Evolutionary conservation across 164 flowering plant species (phyloP).

Genomic region (Pachysandra terminalis): DNA sequence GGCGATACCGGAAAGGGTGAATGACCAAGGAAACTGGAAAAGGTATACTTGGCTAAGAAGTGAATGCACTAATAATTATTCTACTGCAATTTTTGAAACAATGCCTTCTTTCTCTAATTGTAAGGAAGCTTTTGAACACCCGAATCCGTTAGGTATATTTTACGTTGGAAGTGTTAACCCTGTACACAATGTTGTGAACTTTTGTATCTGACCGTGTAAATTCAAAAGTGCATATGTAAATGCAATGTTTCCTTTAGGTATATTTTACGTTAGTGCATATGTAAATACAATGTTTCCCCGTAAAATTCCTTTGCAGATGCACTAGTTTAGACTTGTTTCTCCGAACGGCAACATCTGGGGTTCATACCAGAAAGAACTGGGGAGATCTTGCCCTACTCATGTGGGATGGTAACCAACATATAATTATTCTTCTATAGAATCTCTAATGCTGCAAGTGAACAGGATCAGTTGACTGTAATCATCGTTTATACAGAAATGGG

Average conservation of each 20-base stretch:
- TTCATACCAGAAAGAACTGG: too few species aligned
- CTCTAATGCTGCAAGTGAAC: too few species aligned
- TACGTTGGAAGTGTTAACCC: not conserved
- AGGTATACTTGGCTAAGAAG: not conserved
- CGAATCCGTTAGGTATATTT: not conserved
- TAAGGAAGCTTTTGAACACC: constrained; percentile 5
- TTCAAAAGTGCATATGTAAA: constrained; percentile 1
- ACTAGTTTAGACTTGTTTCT: too few species aligned
- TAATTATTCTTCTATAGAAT: too few species aligned
- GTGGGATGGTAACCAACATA: too few species aligned
- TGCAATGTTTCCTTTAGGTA: constrained; percentile 3
- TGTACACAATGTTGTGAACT: constrained; percentile 10
- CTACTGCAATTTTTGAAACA: not conserved
- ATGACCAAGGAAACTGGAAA: too few species aligned
- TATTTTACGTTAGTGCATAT: not conserved
- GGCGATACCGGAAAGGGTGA: not conserved
- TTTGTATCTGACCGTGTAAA: constrained; percentile 12
- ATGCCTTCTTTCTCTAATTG: not conserved
- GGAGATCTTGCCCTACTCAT: too few species aligned
- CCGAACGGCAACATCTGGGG: too few species aligned
- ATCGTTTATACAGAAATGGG: too few species aligned
- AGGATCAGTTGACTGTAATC: too few species aligned
- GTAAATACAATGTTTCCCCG: not conserved
- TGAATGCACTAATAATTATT: not conserved
- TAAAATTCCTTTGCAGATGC: too few species aligned